These are phyloP conservation scores for Zalaria sp. DNA, from an alignment of 2,329 filamentous ascomycete species.

Conservation along the genomic window DNA sequence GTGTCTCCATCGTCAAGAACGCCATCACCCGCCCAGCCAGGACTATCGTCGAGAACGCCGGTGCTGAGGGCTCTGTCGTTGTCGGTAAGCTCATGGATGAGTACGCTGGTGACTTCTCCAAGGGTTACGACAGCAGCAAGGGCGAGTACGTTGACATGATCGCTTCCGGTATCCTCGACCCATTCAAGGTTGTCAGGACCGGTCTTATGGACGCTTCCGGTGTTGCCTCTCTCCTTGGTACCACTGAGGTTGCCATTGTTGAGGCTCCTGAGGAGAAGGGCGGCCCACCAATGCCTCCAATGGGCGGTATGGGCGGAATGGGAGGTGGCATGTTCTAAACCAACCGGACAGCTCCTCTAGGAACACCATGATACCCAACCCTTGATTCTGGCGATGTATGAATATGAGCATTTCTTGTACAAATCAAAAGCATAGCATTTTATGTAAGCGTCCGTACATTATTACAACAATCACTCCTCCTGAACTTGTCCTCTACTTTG, in stretches of 20 bases:
- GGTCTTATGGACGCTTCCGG: conserved; percentile 88
- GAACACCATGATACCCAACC: conserved; percentile 6
- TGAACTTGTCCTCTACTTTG: too few relatives aligned
- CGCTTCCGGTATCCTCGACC: conserved; percentile 86
- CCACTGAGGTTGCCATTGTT: conserved; percentile 94
- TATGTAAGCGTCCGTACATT: too few relatives aligned
- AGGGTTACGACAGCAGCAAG: conserved; percentile 90
- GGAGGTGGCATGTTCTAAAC: conserved; percentile 53
- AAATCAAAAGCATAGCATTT: too few relatives aligned
- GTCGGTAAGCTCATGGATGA: conserved; percentile 98
- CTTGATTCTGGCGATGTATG: conserved; percentile 1
- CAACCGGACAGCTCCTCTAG: background rate
- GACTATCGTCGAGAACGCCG: conserved; percentile 95
- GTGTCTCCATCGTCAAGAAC: conserved; percentile 93
- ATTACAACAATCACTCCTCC: too few relatives aligned
- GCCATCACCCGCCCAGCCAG: conserved; percentile 92
- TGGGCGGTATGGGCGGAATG: conserved; percentile 47
- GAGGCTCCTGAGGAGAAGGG: conserved; percentile 90
- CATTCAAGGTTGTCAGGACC: conserved; percentile 97
- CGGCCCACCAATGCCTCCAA: conserved; percentile 23
- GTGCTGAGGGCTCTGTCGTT: conserved; percentile 86
- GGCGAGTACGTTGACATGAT: conserved; percentile 99
- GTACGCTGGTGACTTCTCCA: conserved; percentile 87
- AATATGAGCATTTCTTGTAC: too few relatives aligned
- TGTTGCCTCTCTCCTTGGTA: conserved; percentile 92